Conservation (phyloP, 2,329 filamentous ascomycete species). For the Chrysoporthe deuterocubensis region DNA sequence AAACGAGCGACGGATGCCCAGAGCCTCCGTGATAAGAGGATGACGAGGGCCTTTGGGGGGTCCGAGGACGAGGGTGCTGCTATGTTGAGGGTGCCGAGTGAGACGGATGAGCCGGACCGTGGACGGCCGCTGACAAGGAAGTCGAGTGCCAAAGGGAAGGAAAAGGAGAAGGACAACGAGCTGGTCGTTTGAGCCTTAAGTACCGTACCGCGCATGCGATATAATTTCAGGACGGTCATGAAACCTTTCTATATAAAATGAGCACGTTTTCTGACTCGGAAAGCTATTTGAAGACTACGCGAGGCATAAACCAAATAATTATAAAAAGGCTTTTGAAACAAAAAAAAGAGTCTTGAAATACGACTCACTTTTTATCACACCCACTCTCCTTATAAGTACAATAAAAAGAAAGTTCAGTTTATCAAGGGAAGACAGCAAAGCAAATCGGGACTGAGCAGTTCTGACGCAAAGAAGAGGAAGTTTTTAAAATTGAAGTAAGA, state of each 20-base stretch:
- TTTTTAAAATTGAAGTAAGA: too few relatives aligned
- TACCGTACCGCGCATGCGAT: background rate
- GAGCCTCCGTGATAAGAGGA: constrained; percentile 18
- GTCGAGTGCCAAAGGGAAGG: background rate
- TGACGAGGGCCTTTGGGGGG: constrained; percentile 16
- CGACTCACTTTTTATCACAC: too few relatives aligned
- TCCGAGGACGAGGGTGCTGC: background rate
- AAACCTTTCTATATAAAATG: background rate
- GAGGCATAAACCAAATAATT: too few relatives aligned
- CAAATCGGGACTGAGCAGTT: too few relatives aligned
- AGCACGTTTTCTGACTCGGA: too few relatives aligned
- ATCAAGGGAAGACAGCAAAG: too few relatives aligned
- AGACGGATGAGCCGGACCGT: background rate
- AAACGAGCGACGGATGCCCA: constrained; percentile 30
- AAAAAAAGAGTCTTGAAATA: too few relatives aligned
- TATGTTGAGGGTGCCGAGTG: background rate
- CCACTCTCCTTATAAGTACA: too few relatives aligned
- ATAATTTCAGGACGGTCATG: background rate
- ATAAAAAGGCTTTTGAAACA: too few relatives aligned
- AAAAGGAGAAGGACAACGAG: background rate
- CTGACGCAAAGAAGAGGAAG: too few relatives aligned
- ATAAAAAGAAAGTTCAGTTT: too few relatives aligned
- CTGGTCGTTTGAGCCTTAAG: background rate
- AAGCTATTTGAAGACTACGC: too few relatives aligned
- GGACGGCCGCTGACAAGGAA: constrained; percentile 4